Base-by-base conservation (phyloP, 305 asterid genomes). In the Fraxinus sp. region DNA sequence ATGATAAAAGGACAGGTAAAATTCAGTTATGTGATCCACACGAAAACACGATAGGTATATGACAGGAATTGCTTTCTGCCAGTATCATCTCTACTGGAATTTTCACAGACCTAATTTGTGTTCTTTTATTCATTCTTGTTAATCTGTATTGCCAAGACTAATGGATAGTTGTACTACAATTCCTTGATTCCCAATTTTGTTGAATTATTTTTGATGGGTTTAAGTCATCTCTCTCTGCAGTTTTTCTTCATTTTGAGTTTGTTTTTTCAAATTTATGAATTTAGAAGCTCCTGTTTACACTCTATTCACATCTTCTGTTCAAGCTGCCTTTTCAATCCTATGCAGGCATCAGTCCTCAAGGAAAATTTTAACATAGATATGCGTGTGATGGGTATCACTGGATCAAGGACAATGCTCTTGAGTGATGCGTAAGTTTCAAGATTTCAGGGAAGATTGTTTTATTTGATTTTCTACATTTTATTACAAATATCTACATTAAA, bases 341-440 rank as follows among this genome's bases (percentile, higher is more conserved):
- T 78, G 83, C 94, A 96, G 99, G 93, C 98, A 41, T 92, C 98
- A 41, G 85, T 85, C 80, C 97, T 96, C 85, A 96, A 94, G 94
- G 99, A 96, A 88, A 94, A 94, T 85, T 93, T 91, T 66, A 94
- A 96, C 91, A 94, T 96, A 85, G 99, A 96, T 84, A 89, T 96
- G 83, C 98, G 98, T 81, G 98, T 96, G 79, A 90, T 92, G 97
- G 98, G 99, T 64, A 90, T 96, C 77, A 91, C 92, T 39, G 99
- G 99, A 85, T 86, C 94, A 80, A 85, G 80, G 74, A 84, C 88
- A 62, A 96, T 96, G 99, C 89, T 93, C 86, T 86, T 96, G 90
- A 91, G 92, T 59, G 95, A 90, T 75, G 87, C 49, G 99, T 96
- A 91, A 91, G 97, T 88, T 80, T 68, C 26, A 24, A 66, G 80